Conservation (phyloP, 768 basidiomycete genomes). For the Cyclocybe aegerita region DNA sequence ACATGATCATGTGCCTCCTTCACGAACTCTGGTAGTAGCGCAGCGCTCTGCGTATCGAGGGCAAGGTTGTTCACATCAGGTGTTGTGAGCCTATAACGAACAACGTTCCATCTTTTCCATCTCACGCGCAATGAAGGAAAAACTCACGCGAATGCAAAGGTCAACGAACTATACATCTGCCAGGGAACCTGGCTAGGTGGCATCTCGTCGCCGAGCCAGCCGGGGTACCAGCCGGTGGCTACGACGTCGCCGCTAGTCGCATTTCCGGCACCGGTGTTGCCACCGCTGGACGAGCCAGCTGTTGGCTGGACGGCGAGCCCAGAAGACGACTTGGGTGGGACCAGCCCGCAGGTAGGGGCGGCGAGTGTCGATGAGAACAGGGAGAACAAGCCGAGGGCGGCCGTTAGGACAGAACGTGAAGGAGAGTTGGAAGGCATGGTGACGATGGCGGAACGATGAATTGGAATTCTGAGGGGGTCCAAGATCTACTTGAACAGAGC, state of each 20-base stretch:
- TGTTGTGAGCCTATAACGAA: constrained; percentile 32
- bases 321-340: constrained; percentile 21
- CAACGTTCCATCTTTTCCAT: constrained; percentile 1
- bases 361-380: constrained; percentile 20
- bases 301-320: constrained; percentile 1
- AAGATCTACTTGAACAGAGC: too few species aligned
- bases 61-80: constrained; percentile 30
- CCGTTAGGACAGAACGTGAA: too few species aligned
- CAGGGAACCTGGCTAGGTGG: constrained; percentile 48
- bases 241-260: constrained; percentile 31
- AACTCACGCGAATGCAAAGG: constrained; percentile 49
- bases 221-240: constrained; percentile 55
- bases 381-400: neutral
- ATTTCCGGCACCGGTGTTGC: constrained; percentile 5
- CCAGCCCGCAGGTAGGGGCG: constrained; percentile 31
- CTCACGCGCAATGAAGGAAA: neutral
- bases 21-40: constrained; percentile 57
- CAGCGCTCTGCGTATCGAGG: constrained; percentile 41
- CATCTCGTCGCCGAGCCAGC: constrained; percentile 43
- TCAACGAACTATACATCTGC: constrained; percentile 50
- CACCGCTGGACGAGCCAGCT: neutral
- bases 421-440: too few species aligned
- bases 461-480: too few species aligned
- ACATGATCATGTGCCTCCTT: constrained; percentile 41
- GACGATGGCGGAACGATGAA: too few species aligned